Conservation (phyloP, 225 moss, liverwort and hornwort species). For the Takakia lepidozioides region DNA sequence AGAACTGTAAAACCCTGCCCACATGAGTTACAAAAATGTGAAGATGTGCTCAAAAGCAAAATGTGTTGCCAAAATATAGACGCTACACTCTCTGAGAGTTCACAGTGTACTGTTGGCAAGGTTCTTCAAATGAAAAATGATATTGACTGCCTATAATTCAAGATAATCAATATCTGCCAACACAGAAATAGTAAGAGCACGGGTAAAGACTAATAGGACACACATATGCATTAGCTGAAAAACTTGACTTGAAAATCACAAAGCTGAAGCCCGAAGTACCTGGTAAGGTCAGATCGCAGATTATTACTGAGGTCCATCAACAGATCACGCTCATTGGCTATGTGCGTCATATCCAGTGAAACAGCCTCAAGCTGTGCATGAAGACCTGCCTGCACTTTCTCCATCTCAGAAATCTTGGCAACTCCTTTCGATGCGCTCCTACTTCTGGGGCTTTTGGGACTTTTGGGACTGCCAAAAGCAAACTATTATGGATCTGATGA, state of each 20-base stretch:
- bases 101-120: no score
- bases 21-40: conserved; percentile 14
- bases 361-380: conserved; percentile 60
- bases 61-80: no score
- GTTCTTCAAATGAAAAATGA: no score
- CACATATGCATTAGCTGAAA: not conserved
- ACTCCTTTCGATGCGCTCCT: conserved; percentile 16
- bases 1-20: conserved; percentile 14
- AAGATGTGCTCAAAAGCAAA: no score
- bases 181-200: conserved; percentile 20
- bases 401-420: conserved; percentile 56
- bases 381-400: conserved; percentile 56
- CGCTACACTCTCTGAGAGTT: no score
- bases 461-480: conserved; percentile 26
- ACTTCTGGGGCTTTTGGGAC: conserved; percentile 7
- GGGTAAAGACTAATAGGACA: not conserved
- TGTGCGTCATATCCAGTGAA: conserved; percentile 57
- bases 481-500: no score
- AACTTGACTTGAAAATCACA: no score
- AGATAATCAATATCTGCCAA: conserved; percentile 12
- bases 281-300: conserved; percentile 76
- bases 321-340: conserved; percentile 79
- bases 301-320: conserved; percentile 95
- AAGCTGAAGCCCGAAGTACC: no score
- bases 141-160: no score